phyloP scores from a whole-genome alignment of 2,329 filamentous ascomycete genomes.

The Hymenoscyphus occultus region DNA sequence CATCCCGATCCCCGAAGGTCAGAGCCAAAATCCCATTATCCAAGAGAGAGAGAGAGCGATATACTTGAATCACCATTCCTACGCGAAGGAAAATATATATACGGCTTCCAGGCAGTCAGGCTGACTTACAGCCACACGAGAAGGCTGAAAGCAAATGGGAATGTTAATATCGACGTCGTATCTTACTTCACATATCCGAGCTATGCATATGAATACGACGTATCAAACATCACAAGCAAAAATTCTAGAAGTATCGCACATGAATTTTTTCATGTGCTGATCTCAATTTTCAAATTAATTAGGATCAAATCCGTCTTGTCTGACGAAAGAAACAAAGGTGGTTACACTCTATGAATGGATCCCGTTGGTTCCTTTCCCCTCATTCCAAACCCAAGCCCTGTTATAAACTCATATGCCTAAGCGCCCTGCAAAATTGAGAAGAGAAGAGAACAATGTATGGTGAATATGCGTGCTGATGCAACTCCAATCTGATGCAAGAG shows the following conservation, averaged over 20 bases:
- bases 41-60: too few relatives aligned
- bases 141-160: not conserved
- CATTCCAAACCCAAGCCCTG: not conserved
- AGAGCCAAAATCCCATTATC: not conserved
- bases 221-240: not conserved
- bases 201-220: not conserved
- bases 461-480: slow-evolving; percentile 1
- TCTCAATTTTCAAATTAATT: slow-evolving; percentile 1
- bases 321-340: not conserved
- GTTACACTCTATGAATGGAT: not conserved
- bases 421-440: not conserved
- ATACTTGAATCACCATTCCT: too few relatives aligned
- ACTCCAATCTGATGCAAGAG: slow-evolving; percentile 6
- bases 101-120: too few relatives aligned
- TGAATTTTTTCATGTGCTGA: not conserved
- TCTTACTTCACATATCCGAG: not conserved
- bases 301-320: not conserved
- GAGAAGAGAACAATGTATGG: not conserved
- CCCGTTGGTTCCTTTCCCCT: not conserved
- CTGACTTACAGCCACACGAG: not conserved
- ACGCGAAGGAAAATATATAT: too few relatives aligned
- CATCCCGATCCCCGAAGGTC: not conserved
- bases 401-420: not conserved
- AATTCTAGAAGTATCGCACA: not conserved
- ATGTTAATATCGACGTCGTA: not conserved